These are phyloP conservation scores for Limnomonas spitsbergensis DNA, from an alignment of 139 green algal species.

Conservation along the genomic window DNA sequence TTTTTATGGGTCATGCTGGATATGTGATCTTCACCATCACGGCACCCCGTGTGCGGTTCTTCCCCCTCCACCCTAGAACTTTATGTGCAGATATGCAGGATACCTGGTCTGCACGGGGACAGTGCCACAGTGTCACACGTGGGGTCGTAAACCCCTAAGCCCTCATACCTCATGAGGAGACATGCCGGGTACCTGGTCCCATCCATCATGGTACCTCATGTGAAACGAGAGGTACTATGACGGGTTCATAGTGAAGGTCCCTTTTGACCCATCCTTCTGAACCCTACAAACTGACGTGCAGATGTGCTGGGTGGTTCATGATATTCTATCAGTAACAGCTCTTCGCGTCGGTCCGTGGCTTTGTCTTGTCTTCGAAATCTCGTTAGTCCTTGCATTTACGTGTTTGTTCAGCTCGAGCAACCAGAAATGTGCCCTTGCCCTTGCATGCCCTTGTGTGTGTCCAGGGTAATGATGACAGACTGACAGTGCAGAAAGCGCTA, in stretches of 20 bases:
- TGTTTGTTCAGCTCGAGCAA: no score
- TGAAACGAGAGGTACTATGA: no score
- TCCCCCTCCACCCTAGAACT: not conserved
- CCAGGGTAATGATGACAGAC: constrained; percentile 57
- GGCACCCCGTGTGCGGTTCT: constrained; percentile 42
- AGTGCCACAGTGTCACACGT: not conserved
- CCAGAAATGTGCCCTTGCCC: no score
- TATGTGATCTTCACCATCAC: constrained; percentile 77
- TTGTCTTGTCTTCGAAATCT: no score
- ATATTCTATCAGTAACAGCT: no score
- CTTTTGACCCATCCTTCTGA: no score
- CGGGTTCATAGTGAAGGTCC: no score
- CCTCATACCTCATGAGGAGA: constrained; percentile 72
- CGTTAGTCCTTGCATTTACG: no score
- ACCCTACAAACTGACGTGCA: no score
- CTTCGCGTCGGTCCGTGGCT: no score
- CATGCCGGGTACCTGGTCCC: constrained; percentile 67
- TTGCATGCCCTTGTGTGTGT: constrained; percentile 87
- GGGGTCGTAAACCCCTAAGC: constrained; percentile 64
- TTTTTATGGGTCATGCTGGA: constrained; percentile 3
- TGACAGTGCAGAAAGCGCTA: not conserved
- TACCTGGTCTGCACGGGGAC: not conserved
- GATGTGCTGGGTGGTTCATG: no score
- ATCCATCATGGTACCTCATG: constrained; percentile 67
- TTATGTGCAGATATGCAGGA: not conserved